These are phyloP conservation scores for Dictyostelium citrinum DNA, from an alignment of 78 protist species.

Conservation along the genomic window DNA sequence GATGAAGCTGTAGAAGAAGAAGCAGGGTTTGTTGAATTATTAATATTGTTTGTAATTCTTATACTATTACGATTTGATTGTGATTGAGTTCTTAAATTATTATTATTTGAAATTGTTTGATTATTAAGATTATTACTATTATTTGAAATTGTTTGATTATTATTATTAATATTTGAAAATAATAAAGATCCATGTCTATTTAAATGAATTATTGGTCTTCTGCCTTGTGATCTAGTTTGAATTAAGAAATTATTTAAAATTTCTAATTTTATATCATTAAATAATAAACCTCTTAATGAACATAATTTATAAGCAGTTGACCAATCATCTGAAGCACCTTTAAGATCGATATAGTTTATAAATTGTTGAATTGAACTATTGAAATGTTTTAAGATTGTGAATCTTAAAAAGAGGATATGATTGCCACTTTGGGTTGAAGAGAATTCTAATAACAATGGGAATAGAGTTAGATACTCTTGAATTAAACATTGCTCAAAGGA, in stretches of 20 bases:
- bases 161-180: background rate
- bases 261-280: constrained; percentile 58
- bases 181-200: constrained; percentile 31
- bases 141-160: background rate
- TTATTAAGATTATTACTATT: background rate
- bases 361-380: constrained; percentile 8
- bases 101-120: background rate
- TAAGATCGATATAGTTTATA: constrained; percentile 33
- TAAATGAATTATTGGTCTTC: constrained; percentile 40
- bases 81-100: background rate
- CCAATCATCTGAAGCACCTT: constrained; percentile 71
- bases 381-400: constrained; percentile 49
- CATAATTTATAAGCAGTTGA: constrained; percentile 57
- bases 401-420: background rate
- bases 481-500: constrained; percentile 30
- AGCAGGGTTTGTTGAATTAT: background rate
- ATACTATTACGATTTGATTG: constrained; percentile 1
- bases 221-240: background rate
- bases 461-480: constrained; percentile 14
- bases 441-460: constrained; percentile 3
- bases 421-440: background rate
- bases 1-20: background rate
- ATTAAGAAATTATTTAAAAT: constrained; percentile 2
- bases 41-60: background rate
- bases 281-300: constrained; percentile 51